A percentile compares a stretch with the other conserved stretches of the same genome.
phyloP scores from a whole-genome alignment of 306 rosid genomes.

The Vigna trinervia region DNA sequence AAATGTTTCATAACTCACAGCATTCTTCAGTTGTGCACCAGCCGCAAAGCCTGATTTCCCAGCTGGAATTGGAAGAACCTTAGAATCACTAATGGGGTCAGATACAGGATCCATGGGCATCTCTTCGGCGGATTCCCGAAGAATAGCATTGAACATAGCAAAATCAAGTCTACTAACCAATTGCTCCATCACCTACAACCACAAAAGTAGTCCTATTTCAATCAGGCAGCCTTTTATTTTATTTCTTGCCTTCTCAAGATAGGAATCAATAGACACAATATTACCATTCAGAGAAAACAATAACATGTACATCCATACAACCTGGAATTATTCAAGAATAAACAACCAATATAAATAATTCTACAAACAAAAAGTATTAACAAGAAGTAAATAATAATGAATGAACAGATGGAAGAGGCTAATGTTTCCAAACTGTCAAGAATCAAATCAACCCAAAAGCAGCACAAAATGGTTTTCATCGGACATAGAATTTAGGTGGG shows the following conservation, averaged over 20 bases:
- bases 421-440: conserved; percentile 27
- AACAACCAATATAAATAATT: conserved; percentile 16
- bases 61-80: conserved; percentile 88
- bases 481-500: too few species aligned
- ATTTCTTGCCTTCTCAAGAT: background rate
- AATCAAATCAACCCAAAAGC: conserved; percentile 28
- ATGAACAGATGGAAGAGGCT: conserved; percentile 6
- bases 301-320: conserved; percentile 16
- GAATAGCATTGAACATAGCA: conserved; percentile 96
- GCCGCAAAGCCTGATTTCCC: conserved; percentile 92
- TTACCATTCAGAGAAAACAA: conserved; percentile 24
- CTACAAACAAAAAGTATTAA: conserved; percentile 7
- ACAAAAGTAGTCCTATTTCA: conserved; percentile 42
- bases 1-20: conserved; percentile 57
- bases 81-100: conserved; percentile 88
- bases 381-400: conserved; percentile 17
- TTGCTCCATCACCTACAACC: conserved; percentile 80
- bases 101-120: conserved; percentile 97
- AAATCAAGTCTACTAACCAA: conserved; percentile 81
- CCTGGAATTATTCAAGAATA: conserved; percentile 21
- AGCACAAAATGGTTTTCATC: background rate
- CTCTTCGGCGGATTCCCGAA: conserved; percentile 88
- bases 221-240: conserved; percentile 33
- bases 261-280: conserved; percentile 22
- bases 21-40: conserved; percentile 93